These are phyloP conservation scores for Phalaenopsis equestris DNA, from an alignment of 106 monocot species.

Conservation along the genomic window DNA sequence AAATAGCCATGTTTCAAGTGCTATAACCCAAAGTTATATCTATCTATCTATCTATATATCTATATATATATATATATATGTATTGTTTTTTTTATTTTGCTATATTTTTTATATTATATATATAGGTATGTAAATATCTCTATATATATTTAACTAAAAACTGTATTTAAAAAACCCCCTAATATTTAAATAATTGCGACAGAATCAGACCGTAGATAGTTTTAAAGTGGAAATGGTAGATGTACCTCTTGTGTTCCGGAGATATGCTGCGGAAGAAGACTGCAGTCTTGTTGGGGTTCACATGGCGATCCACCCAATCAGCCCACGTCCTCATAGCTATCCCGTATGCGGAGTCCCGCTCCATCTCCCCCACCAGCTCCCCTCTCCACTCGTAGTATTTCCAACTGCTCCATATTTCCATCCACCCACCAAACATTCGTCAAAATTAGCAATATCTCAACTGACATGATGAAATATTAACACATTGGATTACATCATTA, in stretches of 20 bases:
- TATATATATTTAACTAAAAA: too few species aligned
- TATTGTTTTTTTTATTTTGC: too few species aligned
- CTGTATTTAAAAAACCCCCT: too few species aligned
- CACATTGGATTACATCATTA: not conserved
- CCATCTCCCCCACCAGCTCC: conserved; percentile 14
- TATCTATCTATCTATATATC: too few species aligned
- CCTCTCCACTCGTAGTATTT: conserved; percentile 16
- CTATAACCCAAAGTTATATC: too few species aligned
- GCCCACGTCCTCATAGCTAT: conserved; percentile 21
- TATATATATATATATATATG: too few species aligned
- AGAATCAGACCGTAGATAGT: too few species aligned
- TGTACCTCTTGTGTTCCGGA: conserved; percentile 21
- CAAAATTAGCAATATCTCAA: not conserved
- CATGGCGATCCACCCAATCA: conserved; percentile 14
- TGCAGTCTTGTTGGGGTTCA: conserved; percentile 10
- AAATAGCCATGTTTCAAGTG: too few species aligned
- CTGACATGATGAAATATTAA: not conserved
- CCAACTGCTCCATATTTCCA: conserved; percentile 14
- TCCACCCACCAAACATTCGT: not conserved
- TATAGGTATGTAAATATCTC: too few species aligned
- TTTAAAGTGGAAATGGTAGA: not conserved
- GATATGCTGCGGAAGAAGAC: conserved; percentile 32
- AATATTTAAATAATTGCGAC: too few species aligned
- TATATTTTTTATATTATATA: too few species aligned
- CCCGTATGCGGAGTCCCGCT: conserved; percentile 14